Conservation (phyloP, 768 basidiomycete species). For the Piloderma croceum region DNA sequence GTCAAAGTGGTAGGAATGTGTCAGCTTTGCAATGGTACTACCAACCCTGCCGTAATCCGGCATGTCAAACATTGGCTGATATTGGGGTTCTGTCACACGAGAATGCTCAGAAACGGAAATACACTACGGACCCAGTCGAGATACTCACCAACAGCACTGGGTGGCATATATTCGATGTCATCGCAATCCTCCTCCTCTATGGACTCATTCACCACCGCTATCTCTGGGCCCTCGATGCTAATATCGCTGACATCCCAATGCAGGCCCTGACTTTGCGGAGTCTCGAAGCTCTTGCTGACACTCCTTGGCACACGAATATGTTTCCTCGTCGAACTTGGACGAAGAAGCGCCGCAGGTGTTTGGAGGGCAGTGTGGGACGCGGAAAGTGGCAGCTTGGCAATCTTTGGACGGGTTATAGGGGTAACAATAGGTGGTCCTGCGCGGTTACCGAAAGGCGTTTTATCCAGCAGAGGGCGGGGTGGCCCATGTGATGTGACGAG, state of each 20-base stretch:
- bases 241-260: constrained; percentile 75
- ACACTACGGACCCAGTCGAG: too few relatives aligned
- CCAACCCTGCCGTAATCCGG: too few relatives aligned
- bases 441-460: constrained; percentile 73
- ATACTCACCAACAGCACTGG: constrained; percentile 45
- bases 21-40: too few relatives aligned
- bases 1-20: too few relatives aligned
- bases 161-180: constrained; percentile 54
- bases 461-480: constrained; percentile 59
- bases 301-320: constrained; percentile 53
- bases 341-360: constrained; percentile 39
- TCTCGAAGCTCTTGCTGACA: constrained; percentile 50
- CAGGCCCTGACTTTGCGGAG: constrained; percentile 58
- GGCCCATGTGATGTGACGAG: too few relatives aligned
- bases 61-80: too few relatives aligned
- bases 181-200: constrained; percentile 31
- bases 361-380: constrained; percentile 19
- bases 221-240: constrained; percentile 27
- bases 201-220: constrained; percentile 16
- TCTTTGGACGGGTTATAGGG: constrained; percentile 29
- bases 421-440: constrained; percentile 22
- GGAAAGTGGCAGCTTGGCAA: constrained; percentile 32
- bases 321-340: constrained; percentile 66
- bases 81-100: too few relatives aligned
- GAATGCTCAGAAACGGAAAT: too few relatives aligned